Evolutionary conservation across 306 rosid genomes (phyloP), one percentile per base, ranked within the genome.

Genomic region (Myrica gale): DNA sequence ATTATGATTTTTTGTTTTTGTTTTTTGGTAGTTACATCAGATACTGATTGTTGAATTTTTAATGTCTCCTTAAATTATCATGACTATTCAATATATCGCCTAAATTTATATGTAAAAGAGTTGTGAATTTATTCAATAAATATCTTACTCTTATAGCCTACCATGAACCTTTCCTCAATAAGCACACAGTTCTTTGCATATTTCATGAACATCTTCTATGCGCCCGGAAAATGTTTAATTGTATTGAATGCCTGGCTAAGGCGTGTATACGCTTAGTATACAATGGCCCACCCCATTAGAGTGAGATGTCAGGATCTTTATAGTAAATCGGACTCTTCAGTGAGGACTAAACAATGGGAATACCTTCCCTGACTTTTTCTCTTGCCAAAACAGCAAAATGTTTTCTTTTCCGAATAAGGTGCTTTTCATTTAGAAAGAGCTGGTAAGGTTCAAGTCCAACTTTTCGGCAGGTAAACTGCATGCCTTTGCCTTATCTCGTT

Each of bases 401-500:
- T 9, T 72, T 39, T 45, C 69, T 48, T 71, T n/a, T n/a, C n/a
- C n/a, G n/a, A n/a, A n/a, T n/a, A n/a, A n/a, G n/a, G n/a, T n/a
- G n/a, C n/a, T n/a, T n/a, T n/a, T n/a, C n/a, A n/a, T n/a, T n/a
- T n/a, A n/a, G n/a, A n/a, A n/a, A n/a, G n/a, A n/a, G 42, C 37
- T 50, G 3, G 8, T 4, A 15, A 20, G 37, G 13, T 21, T 54
- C 7, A 10, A 54, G 71, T 65, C 85, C 6, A 39, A 46, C 19
- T 39, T 76, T 67, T 45, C 68, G 61, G 84, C 68, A 41, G 71
- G 4, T 7, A 69, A 58, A 80, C n/a, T 80, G 72, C 66, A 58
- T 9, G 19, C 71, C 71, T 67, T 80, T 6, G 19, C 71, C 71
- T 67, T 80, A 60, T 80, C 79, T 81, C 66, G 16, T 48, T 80